Conservation (phyloP, 345 rosid genomes). For the Murraya paniculata region DNA sequence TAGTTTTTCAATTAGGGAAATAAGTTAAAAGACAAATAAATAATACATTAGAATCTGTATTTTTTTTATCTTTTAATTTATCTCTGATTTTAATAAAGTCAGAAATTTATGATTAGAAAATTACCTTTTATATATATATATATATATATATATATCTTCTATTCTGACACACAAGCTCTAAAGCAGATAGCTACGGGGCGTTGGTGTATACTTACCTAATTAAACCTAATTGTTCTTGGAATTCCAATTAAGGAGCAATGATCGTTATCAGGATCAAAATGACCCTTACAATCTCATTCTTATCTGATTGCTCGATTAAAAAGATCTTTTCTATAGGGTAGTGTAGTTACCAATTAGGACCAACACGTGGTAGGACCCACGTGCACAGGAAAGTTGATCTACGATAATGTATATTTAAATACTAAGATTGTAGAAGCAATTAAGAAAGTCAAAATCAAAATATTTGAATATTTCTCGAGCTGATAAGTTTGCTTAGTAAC, state of each 20-base stretch:
- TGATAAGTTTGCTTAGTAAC: conserved; percentile 25
- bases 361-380: conserved; percentile 16
- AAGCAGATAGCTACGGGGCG: neutral
- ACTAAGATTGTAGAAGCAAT: neutral
- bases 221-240: conserved; percentile 2
- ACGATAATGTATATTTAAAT: neutral
- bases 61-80: no score
- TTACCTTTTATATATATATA: no score
- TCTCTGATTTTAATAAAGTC: no score
- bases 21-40: no score
- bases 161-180: neutral
- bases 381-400: neutral
- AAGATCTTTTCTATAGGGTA: neutral
- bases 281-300: neutral
- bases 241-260: neutral
- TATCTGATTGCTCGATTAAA: neutral
- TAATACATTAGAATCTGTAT: no score
- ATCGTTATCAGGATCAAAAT: neutral
- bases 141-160: no score
- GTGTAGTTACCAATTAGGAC: neutral
- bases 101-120: no score
- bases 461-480: conserved; percentile 33
- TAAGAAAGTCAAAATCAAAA: conserved; percentile 28
- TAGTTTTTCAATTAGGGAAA: no score
- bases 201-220: neutral